These are phyloP conservation scores for Candida mattraensis DNA, from an alignment of 805 yeast species.

Conservation along the genomic window DNA sequence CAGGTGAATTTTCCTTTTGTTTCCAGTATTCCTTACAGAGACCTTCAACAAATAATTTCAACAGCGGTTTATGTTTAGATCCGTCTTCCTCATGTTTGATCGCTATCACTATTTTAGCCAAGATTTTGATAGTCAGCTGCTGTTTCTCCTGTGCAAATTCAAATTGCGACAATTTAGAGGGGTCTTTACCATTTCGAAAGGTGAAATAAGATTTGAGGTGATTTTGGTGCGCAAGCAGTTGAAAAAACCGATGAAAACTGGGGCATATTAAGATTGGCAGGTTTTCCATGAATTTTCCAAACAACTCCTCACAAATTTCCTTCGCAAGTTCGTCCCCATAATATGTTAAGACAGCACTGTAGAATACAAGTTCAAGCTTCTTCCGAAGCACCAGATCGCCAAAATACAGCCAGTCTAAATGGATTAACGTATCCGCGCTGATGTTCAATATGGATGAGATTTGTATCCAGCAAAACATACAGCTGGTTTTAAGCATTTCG, in stretches of 20 bases:
- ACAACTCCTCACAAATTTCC: conserved; percentile 11
- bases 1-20: conserved; percentile 3
- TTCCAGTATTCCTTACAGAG: conserved; percentile 20
- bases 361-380: conserved; percentile 26
- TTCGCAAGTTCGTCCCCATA: conserved; percentile 12
- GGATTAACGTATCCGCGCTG: conserved; percentile 24
- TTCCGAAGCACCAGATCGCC: conserved; percentile 18
- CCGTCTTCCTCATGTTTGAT: conserved; percentile 9
- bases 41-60: conserved; percentile 17
- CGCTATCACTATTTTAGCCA: conserved; percentile 22
- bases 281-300: conserved; percentile 17
- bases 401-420: conserved; percentile 33
- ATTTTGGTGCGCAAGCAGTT: conserved; percentile 11
- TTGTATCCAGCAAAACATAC: conserved; percentile 24
- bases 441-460: conserved; percentile 14
- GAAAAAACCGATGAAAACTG: conserved; percentile 19
- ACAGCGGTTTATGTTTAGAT: background rate
- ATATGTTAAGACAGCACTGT: conserved; percentile 18
- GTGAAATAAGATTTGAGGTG: conserved; percentile 13
- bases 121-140: conserved; percentile 20
- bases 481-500: conserved; percentile 14
- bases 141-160: conserved; percentile 20
- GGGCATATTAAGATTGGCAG: conserved; percentile 17
- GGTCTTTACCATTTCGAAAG: conserved; percentile 24
- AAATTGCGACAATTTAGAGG: conserved; percentile 12